Conservation (phyloP, 2,329 filamentous ascomycete genomes). For the Ampelomyces quisqualis region DNA sequence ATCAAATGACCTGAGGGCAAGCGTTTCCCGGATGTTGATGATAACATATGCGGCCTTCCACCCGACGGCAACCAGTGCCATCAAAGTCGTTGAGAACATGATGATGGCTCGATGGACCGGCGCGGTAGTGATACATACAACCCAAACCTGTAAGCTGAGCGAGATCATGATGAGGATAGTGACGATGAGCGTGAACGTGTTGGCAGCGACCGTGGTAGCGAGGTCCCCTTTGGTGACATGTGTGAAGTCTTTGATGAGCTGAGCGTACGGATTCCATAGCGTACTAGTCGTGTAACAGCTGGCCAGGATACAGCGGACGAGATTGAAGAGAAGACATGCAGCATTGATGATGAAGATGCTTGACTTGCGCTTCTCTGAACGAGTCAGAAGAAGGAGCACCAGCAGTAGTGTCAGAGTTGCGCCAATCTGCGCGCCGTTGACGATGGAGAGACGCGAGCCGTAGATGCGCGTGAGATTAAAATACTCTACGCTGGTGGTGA, state of each 20-base stretch:
- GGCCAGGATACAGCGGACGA: constrained; percentile 60
- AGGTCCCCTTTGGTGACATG: constrained; percentile 50
- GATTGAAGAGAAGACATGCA: constrained; percentile 60
- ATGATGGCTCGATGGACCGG: constrained; percentile 48
- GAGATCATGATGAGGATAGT: constrained; percentile 59
- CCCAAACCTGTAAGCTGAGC: constrained; percentile 62
- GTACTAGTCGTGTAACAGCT: constrained; percentile 61
- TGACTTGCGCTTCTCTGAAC: constrained; percentile 63
- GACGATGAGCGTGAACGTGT: constrained; percentile 55
- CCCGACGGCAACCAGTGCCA: constrained; percentile 55
- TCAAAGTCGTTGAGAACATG: constrained; percentile 49
- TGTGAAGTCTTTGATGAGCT: constrained; percentile 58
- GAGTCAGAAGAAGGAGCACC: constrained; percentile 67
- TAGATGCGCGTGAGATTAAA: constrained; percentile 53
- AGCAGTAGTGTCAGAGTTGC: constrained; percentile 65
- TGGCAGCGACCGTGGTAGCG: constrained; percentile 51
- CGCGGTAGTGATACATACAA: constrained; percentile 58
- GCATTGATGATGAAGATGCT: constrained; percentile 67
- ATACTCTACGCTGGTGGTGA: constrained; percentile 46
- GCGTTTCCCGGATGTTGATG: constrained; percentile 47
- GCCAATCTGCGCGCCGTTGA: constrained; percentile 70
- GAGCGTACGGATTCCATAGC: constrained; percentile 62
- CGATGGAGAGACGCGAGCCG: constrained; percentile 56
- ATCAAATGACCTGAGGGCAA: constrained; percentile 39
- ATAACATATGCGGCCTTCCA: constrained; percentile 57